Evolutionary conservation across 345 rosid genomes (phyloP).

Genomic region (Abelmoschus esculentus): DNA sequence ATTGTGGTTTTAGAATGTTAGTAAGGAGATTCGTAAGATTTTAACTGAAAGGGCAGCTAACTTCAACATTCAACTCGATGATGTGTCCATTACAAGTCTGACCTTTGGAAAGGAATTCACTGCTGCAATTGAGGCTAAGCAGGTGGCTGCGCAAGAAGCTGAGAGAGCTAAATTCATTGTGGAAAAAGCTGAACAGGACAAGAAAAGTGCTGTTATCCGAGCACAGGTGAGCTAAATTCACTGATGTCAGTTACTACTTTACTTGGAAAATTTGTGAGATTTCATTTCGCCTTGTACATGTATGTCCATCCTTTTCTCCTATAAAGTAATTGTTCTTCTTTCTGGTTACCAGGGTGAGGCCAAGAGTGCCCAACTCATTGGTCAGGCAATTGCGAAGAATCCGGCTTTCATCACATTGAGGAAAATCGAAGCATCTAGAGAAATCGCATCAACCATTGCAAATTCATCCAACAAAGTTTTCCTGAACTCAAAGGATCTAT

Average conservation of each 20-base stretch:
- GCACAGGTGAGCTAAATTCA: slow-evolving; percentile 70
- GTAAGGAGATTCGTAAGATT: slow-evolving; percentile 80
- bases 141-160: slow-evolving; percentile 95
- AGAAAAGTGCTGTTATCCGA: slow-evolving; percentile 81
- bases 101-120: slow-evolving; percentile 92
- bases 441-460: slow-evolving; percentile 74
- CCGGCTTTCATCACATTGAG: slow-evolving; percentile 87
- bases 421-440: slow-evolving; percentile 92
- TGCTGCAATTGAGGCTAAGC: slow-evolving; percentile 92
- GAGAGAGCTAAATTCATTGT: slow-evolving; percentile 88
- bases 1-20: slow-evolving; percentile 45
- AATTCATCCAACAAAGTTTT: slow-evolving; percentile 66
- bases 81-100: slow-evolving; percentile 78
- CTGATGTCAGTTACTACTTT: too few species aligned
- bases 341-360: slow-evolving; percentile 69
- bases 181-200: slow-evolving; percentile 92
- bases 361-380: slow-evolving; percentile 85
- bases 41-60: slow-evolving; percentile 70
- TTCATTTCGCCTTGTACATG: background rate
- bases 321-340: background rate
- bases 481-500: slow-evolving; percentile 61
- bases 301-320: background rate
- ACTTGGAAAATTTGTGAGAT: background rate
- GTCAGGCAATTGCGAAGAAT: slow-evolving; percentile 88
- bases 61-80: slow-evolving; percentile 74